A percentile compares a stretch with the other conserved stretches of the same genome.
These are phyloP conservation scores for Myrica gale DNA, from an alignment of 306 rosid species.

Conservation along the genomic window DNA sequence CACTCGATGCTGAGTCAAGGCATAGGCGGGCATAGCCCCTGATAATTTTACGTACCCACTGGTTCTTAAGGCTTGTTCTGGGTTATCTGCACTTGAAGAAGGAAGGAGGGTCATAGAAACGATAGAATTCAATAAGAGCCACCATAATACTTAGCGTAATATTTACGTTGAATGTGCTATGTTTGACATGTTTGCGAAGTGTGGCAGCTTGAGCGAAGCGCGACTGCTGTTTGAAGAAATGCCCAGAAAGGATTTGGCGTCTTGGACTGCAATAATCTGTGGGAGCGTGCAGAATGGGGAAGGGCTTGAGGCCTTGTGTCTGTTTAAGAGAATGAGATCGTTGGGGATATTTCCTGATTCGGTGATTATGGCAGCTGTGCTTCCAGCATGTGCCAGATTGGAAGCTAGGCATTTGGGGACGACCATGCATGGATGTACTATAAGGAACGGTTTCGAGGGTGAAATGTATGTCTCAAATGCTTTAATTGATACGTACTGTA, in stretches of 20 bases:
- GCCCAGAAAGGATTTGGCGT: conserved; percentile 43
- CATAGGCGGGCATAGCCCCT: conserved; percentile 15
- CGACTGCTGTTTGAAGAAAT: conserved; percentile 42
- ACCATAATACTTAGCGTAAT: conserved; percentile 15
- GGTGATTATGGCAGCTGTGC: conserved; percentile 34
- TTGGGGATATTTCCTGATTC: conserved; percentile 40
- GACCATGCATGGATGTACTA: conserved; percentile 39
- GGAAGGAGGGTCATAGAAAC: conserved; percentile 33
- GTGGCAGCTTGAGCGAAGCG: conserved; percentile 45
- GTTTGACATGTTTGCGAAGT: conserved; percentile 45
- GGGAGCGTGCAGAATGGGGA: conserved; percentile 37
- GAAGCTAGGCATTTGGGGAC: conserved; percentile 42
- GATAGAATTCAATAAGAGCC: conserved; percentile 14
- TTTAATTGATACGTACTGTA: conserved; percentile 45
- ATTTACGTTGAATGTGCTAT: conserved; percentile 37
- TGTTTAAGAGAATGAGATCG: conserved; percentile 41
- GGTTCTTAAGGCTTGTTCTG: conserved; percentile 51
- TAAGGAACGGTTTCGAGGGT: conserved; percentile 39
- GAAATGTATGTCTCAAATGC: conserved; percentile 46
- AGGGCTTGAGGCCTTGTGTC: conserved; percentile 30
- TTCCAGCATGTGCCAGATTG: conserved; percentile 40
- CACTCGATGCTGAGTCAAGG: neutral
- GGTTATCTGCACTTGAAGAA: conserved; percentile 27
- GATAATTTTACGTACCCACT: conserved; percentile 48
- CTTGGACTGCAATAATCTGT: conserved; percentile 46